phyloP scores from a whole-genome alignment of 1,284 basidiomycete species.

The Sanghuangporus sanghuang region DNA sequence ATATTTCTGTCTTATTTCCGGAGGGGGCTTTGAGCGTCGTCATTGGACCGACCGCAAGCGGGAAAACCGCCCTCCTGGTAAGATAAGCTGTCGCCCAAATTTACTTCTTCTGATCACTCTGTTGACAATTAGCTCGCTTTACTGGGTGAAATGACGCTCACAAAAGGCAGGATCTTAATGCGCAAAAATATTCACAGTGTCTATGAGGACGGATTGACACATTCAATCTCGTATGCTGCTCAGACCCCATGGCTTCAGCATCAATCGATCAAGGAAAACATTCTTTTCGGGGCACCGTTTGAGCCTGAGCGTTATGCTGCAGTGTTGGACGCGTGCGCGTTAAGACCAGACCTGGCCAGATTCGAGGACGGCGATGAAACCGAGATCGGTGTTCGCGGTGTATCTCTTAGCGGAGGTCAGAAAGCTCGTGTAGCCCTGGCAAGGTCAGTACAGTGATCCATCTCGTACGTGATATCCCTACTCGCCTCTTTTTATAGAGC shows the following conservation, averaged over 20 bases:
- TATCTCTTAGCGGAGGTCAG: constrained; percentile 63
- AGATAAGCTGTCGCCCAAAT: constrained; percentile 7
- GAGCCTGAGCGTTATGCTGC: constrained; percentile 62
- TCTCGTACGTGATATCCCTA: not conserved
- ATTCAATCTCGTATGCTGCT: constrained; percentile 77
- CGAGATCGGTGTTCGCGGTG: constrained; percentile 49
- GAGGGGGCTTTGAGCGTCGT: constrained; percentile 60
- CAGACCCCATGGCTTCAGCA: constrained; percentile 84
- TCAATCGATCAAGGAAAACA: constrained; percentile 65
- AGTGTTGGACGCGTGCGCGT: constrained; percentile 67
- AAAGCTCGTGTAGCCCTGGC: constrained; percentile 69
- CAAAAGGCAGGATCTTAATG: constrained; percentile 47
- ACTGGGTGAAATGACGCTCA: constrained; percentile 58
- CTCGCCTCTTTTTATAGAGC: constrained; percentile 43
- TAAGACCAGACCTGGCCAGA: constrained; percentile 66
- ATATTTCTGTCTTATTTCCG: constrained; percentile 67
- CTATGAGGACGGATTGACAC: constrained; percentile 59
- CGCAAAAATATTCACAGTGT: constrained; percentile 56
- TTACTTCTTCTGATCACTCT: constrained; percentile 36
- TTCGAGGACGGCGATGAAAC: constrained; percentile 70
- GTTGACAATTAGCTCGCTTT: constrained; percentile 32
- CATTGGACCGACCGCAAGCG: constrained; percentile 72
- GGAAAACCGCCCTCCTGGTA: constrained; percentile 73
- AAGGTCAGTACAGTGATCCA: not conserved
- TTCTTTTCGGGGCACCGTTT: constrained; percentile 63